A percentile compares a stretch with the other conserved stretches of the same genome.
Conservation (phyloP, 768 basidiomycete genomes). For the Tubosaeta sp. region DNA sequence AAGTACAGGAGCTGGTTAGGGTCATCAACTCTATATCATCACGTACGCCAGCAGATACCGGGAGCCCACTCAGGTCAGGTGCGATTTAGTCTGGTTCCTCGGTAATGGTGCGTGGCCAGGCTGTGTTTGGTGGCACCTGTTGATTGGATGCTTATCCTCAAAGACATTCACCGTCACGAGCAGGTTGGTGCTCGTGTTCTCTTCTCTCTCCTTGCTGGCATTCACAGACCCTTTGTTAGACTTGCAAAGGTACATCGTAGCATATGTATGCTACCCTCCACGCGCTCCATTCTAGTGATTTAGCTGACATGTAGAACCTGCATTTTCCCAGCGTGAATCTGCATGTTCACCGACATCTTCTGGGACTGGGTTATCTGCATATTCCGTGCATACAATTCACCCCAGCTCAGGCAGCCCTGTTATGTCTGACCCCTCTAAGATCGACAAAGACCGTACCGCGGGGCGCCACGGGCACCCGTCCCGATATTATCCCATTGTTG, state of each 20-base stretch:
- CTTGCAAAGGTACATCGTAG: not conserved
- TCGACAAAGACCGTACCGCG: not conserved
- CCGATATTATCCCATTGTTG: not conserved
- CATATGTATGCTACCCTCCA: too few species aligned
- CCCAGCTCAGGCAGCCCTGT: not conserved
- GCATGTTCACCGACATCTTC: not conserved
- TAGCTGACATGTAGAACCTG: not conserved
- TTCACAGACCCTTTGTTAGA: not conserved
- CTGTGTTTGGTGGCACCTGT: not conserved
- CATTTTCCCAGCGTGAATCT: not conserved
- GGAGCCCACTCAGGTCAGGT: not conserved
- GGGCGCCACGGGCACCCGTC: not conserved
- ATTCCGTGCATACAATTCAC: not conserved
- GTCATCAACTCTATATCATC: not conserved
- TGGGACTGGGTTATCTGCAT: not conserved
- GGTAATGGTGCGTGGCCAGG: not conserved
- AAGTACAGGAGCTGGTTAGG: not conserved
- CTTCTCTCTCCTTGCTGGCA: not conserved
- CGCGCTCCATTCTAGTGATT: too few species aligned
- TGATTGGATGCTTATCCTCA: not conserved
- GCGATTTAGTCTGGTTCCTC: not conserved
- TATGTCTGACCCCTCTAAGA: not conserved
- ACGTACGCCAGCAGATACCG: not conserved
- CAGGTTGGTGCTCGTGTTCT: not conserved
- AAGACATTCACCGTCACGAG: not conserved